These are phyloP conservation scores for Coniochaeta ligniaria DNA, from an alignment of 2,329 filamentous ascomycete species.

Conservation along the genomic window DNA sequence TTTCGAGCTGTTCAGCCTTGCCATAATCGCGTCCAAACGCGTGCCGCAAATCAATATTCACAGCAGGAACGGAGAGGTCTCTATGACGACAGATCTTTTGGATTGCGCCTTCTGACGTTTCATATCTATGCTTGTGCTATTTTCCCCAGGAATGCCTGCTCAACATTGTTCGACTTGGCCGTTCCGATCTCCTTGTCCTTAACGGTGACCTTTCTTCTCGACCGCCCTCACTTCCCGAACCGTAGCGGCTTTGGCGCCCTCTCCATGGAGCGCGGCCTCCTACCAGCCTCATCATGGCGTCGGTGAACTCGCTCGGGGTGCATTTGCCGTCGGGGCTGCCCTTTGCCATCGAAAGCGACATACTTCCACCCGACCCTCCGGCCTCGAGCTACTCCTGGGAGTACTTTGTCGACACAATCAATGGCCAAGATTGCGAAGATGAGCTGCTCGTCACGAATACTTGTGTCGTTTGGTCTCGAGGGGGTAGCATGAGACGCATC, in stretches of 20 bases:
- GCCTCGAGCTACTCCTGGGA: constrained; percentile 70
- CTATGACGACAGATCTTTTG: background rate
- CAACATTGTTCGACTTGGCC: background rate
- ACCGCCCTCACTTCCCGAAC: background rate
- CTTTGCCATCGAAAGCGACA: constrained; percentile 74
- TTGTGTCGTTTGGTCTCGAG: constrained; percentile 84
- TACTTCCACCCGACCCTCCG: constrained; percentile 62
- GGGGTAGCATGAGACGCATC: constrained; percentile 74
- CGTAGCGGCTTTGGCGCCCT: background rate
- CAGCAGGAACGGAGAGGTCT: background rate
- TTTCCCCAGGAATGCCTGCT: background rate
- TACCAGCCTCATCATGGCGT: constrained; percentile 57
- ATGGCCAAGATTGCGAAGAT: constrained; percentile 51
- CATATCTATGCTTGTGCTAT: background rate
- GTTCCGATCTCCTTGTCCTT: background rate
- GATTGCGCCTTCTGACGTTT: background rate
- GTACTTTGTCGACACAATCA: constrained; percentile 38
- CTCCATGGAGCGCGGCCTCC: background rate
- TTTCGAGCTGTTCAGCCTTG: constrained; percentile 5
- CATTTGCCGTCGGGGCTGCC: constrained; percentile 80
- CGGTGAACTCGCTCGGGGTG: constrained; percentile 82
- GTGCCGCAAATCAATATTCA: background rate
- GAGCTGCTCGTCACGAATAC: constrained; percentile 71
- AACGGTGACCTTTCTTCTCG: background rate
- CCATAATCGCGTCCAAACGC: constrained; percentile 6